phyloP scores from a whole-genome alignment of 2,329 filamentous ascomycete species.

The Fusarium chuoi region DNA sequence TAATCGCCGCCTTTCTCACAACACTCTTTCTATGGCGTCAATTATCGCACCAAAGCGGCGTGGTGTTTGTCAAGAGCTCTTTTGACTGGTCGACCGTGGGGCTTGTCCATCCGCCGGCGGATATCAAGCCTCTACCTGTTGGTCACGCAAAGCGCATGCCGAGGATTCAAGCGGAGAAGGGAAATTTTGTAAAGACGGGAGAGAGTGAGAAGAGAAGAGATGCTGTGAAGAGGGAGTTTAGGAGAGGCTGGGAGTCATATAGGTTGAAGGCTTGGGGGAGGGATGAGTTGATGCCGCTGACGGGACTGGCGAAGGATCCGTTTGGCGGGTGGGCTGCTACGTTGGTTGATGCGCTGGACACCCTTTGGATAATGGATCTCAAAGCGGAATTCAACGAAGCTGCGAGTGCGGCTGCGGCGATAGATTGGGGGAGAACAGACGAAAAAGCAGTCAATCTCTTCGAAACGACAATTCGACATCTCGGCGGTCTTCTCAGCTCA shows the following conservation, averaged over 20 bases:
- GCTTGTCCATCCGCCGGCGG: slow-evolving; percentile 45
- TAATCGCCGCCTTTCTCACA: background rate
- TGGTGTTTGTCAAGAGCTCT: slow-evolving; percentile 37
- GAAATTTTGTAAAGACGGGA: slow-evolving; percentile 31
- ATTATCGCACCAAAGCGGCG: slow-evolving; percentile 11
- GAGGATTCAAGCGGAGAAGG: slow-evolving; percentile 45
- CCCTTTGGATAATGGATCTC: slow-evolving; percentile 71
- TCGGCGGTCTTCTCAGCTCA: slow-evolving; percentile 62
- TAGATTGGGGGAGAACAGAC: slow-evolving; percentile 63
- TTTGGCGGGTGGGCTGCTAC: slow-evolving; percentile 69
- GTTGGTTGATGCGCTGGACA: slow-evolving; percentile 69
- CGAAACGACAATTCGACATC: slow-evolving; percentile 65
- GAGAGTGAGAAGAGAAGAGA: slow-evolving; percentile 46
- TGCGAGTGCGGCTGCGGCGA: slow-evolving; percentile 56
- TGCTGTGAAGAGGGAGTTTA: slow-evolving; percentile 56
- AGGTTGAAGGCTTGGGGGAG: slow-evolving; percentile 61
- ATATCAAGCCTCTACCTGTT: slow-evolving; percentile 47
- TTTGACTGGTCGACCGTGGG: slow-evolving; percentile 47
- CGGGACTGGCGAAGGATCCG: slow-evolving; percentile 56
- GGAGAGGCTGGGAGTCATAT: slow-evolving; percentile 61
- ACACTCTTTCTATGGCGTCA: background rate
- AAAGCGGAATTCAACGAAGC: slow-evolving; percentile 61
- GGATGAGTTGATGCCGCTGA: slow-evolving; percentile 63
- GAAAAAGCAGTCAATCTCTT: slow-evolving; percentile 59
- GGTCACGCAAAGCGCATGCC: slow-evolving; percentile 43